Evolutionary conservation across 2,329 filamentous ascomycete genomes (phyloP), one percentile per base, ranked within the genome.

Genomic region (Botrytis elliptica): DNA sequence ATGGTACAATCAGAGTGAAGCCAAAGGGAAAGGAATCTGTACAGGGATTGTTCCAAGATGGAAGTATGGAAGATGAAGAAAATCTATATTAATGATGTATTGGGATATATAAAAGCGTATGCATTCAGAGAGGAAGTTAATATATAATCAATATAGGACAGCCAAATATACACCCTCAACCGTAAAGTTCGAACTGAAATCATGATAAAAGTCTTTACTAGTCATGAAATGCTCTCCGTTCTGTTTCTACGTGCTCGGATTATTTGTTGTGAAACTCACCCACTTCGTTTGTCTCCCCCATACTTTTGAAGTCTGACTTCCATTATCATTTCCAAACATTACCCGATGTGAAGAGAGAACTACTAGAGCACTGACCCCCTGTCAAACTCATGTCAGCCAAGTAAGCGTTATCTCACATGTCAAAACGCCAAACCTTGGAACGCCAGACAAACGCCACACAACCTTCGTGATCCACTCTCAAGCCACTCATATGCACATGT

Each of bases 11-110:
- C 40, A 60, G 71, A 49, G 67, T 22, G 10, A 75, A 74, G 57
- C 72, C 63, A n/a, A 78, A 88, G 78, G 87, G 86, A 12, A 90
- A 90, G 80, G 88, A 84, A 4, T 82, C 85, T 25, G 85, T 60
- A 16, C 67, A 71, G n/a, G 60, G 60, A 22, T 25, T 71, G 22
- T 79, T 80, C 66, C 75, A 76, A 46, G 66, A 75, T 18, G 74
- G 74, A 25, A 76, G 70, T 40, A 72, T 76, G 69, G 77, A 78
- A n/a, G 82, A 82, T 64, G 81, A 83, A 40, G 79, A 82, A 52
- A 81, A 79, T 22, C 75, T 83, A 74, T 83, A 83, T 79, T 79
- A 65, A 77, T 62, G 36, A n/a, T 36, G 33, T 73, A 22, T 36
- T 60, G 33, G 44, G 38, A 73, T 68, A 52, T 6, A 59, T 8